phyloP scores from a whole-genome alignment of 2,329 filamentous ascomycete species.

The Chaetothyriales sp. region DNA sequence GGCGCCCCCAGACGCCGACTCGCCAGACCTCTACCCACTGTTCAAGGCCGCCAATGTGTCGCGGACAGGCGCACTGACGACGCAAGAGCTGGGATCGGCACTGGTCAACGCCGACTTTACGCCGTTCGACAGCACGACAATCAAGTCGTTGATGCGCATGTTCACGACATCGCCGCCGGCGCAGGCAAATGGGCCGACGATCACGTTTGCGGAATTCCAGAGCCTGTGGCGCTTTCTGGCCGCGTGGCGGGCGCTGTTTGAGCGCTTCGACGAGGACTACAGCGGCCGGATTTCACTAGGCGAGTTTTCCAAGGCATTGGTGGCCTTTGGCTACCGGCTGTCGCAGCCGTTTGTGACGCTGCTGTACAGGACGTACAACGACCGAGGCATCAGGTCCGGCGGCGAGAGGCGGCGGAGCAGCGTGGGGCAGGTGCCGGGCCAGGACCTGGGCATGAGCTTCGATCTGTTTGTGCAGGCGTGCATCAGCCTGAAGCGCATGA shows the following conservation, averaged over 20 bases:
- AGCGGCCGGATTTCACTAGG: slow-evolving; percentile 72
- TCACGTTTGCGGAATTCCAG: slow-evolving; percentile 92
- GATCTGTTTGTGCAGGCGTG: slow-evolving; percentile 96
- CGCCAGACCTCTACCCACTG: slow-evolving; percentile 57
- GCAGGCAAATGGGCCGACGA: slow-evolving; percentile 48
- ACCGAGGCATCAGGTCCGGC: slow-evolving; percentile 23
- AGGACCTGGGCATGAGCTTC: slow-evolving; percentile 59
- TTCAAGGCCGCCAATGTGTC: slow-evolving; percentile 76
- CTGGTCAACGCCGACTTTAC: slow-evolving; percentile 95
- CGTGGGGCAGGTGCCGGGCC: slow-evolving; percentile 29
- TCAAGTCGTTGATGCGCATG: slow-evolving; percentile 99
- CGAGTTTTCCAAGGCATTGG: slow-evolving; percentile 81
- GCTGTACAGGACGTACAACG: slow-evolving; percentile 77
- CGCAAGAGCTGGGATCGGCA: slow-evolving; percentile 73
- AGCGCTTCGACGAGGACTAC: slow-evolving; percentile 81
- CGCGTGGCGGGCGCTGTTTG: slow-evolving; percentile 86
- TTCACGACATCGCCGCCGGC: slow-evolving; percentile 37
- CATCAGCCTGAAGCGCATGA: slow-evolving; percentile 95
- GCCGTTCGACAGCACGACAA: slow-evolving; percentile 82
- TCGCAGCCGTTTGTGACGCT: slow-evolving; percentile 70
- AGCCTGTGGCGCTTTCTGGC: slow-evolving; percentile 92
- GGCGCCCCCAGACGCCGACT: slow-evolving; percentile 36
- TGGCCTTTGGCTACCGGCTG: slow-evolving; percentile 87
- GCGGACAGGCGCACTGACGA: slow-evolving; percentile 70
- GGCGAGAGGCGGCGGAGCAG: slow-evolving; percentile 27